Evolutionary conservation across 352 stramenopile genomes (phyloP), one percentile per base, ranked within the genome.

Genomic region (Phytophthora capsici): DNA sequence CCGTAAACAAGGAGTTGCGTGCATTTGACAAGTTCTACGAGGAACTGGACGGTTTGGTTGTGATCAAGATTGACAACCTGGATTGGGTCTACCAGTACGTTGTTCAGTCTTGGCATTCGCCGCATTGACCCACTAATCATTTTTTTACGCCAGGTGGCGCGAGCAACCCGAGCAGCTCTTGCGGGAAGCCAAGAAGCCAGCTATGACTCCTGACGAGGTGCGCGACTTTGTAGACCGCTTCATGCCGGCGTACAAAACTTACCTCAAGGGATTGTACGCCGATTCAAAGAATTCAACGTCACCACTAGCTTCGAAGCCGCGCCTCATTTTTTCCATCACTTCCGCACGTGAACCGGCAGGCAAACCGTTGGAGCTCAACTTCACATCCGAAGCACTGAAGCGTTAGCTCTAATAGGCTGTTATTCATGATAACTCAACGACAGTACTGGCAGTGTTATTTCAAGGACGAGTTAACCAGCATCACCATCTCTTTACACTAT

Each of bases 151-250:
- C 49, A 93, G 85, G 57, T 96, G 89, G 89, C 79, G 89, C 14
- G 86, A 94, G 56, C 74, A 96, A 63, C 85, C 81, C 25, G 89
- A 96, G 66, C 69, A 74, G 53, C 69, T 91, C 7, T 58, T 96
- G 48, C 78, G 88, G 7, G 63, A 69, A 20, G 73, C 81, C 4
- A 77, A 70, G 30, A 91, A 90, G 41, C 77, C 84, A 41, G 84
- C 82, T 14, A 76, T 95, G 54, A 86, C 80, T 3, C 41, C 73
- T 12, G 72, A 76, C 30, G 69, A 94, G 63, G 84, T 96, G 43
- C 77, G 77, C 28, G 86, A 94, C 71, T 96, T 96, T 69, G 83
- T 96, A 40, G 84, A 95, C 56, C 86, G 89, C 61, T 96, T 91
- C 65, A 93, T 96, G 84, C 87, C 89, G 12, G 73, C 82, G 22